A percentile compares a stretch with the other conserved stretches of the same genome.
These are phyloP conservation scores for Pyrenophora tritici-repentis DNA, from an alignment of 2,329 filamentous ascomycete genomes.

Conservation along the genomic window DNA sequence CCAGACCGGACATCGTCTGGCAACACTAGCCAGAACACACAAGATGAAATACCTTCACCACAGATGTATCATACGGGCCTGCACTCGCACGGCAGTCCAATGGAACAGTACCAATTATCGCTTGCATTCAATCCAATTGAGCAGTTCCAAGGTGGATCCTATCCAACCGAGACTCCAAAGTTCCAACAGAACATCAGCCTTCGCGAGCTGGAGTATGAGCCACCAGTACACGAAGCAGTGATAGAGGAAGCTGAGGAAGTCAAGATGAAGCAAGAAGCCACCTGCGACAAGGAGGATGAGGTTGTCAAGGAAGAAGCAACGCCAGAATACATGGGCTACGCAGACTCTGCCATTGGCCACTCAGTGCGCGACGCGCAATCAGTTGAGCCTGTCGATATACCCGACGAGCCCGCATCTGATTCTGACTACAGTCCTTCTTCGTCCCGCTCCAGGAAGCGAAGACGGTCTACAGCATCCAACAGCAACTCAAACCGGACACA, in stretches of 20 bases:
- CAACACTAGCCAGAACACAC: conserved; percentile 38
- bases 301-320: conserved; percentile 23
- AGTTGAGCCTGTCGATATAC: conserved; percentile 39
- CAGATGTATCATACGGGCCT: conserved; percentile 19
- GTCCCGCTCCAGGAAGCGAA: conserved; percentile 26
- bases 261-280: conserved; percentile 30
- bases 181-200: conserved; percentile 31
- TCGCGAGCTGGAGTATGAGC: conserved; percentile 42
- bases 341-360: conserved; percentile 35
- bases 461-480: conserved; percentile 36
- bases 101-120: conserved; percentile 21
- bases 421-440: conserved; percentile 42
- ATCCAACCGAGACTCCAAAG: conserved; percentile 13
- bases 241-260: conserved; percentile 32
- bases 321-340: conserved; percentile 19
- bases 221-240: conserved; percentile 28
- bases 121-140: conserved; percentile 28
- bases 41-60: conserved; percentile 39
- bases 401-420: conserved; percentile 40
- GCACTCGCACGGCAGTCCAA: conserved; percentile 24
- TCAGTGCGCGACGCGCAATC: conserved; percentile 44
- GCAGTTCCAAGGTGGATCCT: conserved; percentile 19
- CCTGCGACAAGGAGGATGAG: conserved; percentile 23
- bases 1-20: conserved; percentile 44
- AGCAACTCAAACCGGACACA: conserved; percentile 18